Evolutionary conservation across 179 eudicot species (phyloP).

Genomic region (Beta macrorhiza): DNA sequence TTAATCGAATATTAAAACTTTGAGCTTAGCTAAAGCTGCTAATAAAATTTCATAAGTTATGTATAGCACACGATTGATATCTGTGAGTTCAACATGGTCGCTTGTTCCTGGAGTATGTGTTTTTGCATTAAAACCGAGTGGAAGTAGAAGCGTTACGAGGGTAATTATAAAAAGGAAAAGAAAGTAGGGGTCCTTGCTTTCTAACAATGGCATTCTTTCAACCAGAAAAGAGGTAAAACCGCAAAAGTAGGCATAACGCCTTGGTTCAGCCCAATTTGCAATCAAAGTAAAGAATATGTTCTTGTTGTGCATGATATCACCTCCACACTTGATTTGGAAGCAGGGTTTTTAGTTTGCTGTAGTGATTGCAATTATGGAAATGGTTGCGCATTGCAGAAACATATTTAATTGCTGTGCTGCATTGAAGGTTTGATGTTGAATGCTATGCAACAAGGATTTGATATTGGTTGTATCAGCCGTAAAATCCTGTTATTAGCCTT

Average conservation of each 20-base stretch:
- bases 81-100: not conserved
- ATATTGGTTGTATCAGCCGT: not conserved
- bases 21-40: not conserved
- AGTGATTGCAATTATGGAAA: not conserved
- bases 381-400: not conserved
- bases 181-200: too few species aligned
- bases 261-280: too few species aligned
- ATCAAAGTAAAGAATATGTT: too few species aligned
- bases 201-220: too few species aligned
- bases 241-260: too few species aligned
- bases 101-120: not conserved
- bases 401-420: not conserved
- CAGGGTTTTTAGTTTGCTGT: too few species aligned
- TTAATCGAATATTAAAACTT: not conserved
- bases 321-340: not conserved
- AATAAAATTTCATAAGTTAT: not conserved
- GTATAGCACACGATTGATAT: not conserved
- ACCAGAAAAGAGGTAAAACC: too few species aligned
- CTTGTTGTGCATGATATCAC: not conserved
- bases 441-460: not conserved
- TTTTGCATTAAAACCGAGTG: not conserved
- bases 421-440: not conserved
- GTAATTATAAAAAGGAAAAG: not conserved
- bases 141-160: not conserved
- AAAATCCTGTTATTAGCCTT: too few species aligned